These are phyloP conservation scores for Castanopsis chinensis DNA, from an alignment of 306 rosid species.

Conservation along the genomic window DNA sequence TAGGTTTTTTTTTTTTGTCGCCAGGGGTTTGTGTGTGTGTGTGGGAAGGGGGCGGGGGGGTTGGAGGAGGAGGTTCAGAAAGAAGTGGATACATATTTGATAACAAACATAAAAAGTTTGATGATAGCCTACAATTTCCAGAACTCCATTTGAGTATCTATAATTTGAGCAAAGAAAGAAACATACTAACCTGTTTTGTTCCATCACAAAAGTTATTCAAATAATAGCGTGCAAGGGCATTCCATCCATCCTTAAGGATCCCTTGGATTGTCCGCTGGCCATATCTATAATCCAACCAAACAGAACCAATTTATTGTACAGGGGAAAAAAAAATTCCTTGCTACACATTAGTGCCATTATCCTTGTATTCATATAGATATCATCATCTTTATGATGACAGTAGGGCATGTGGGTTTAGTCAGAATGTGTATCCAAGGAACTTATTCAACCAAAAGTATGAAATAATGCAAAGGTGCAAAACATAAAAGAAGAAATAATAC, in stretches of 20 bases:
- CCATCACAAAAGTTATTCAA: constrained; percentile 83
- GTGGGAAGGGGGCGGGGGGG: no score
- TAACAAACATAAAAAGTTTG: background rate
- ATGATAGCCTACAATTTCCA: background rate
- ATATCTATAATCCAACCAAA: constrained; percentile 51
- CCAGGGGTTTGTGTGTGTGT: no score
- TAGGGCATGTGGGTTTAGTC: background rate
- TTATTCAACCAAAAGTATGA: constrained; percentile 17
- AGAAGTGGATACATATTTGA: background rate
- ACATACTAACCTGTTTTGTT: constrained; percentile 70
- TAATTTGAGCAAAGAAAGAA: constrained; percentile 21
- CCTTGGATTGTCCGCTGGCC: constrained; percentile 91
- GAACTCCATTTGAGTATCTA: constrained; percentile 4
- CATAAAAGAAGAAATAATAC: background rate
- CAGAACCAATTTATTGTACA: constrained; percentile 11
- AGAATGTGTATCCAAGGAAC: constrained; percentile 6
- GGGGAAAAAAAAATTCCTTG: constrained; percentile 6
- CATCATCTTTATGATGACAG: background rate
- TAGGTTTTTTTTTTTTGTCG: background rate
- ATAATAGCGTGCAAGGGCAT: constrained; percentile 85
- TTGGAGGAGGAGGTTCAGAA: background rate
- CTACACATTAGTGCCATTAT: constrained; percentile 9
- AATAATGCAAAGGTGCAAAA: constrained; percentile 8
- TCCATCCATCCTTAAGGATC: constrained; percentile 63
- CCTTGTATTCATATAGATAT: constrained; percentile 10